phyloP scores from a whole-genome alignment of 495 filamentous ascomycete genomes.

The Gamarada debralockiae region DNA sequence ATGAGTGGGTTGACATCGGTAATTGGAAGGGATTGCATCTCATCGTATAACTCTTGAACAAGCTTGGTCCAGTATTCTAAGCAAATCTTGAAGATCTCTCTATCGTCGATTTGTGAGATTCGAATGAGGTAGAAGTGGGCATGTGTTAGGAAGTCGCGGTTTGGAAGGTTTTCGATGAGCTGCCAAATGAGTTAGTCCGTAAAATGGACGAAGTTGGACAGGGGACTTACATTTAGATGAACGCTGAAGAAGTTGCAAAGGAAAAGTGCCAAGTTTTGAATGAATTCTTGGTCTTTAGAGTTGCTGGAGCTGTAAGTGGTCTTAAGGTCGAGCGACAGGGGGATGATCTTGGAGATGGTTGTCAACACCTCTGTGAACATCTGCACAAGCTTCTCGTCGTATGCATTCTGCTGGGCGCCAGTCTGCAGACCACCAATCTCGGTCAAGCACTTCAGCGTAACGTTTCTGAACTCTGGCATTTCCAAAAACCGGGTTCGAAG shows the following conservation, averaged over 20 bases:
- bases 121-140: slow-evolving; percentile 97
- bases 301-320: slow-evolving; percentile 86
- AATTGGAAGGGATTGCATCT: slow-evolving; percentile 93
- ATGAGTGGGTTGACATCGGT: slow-evolving; percentile 87
- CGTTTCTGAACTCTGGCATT: slow-evolving; percentile 88
- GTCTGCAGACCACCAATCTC: slow-evolving; percentile 94
- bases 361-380: slow-evolving; percentile 97
- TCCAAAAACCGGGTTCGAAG: slow-evolving; percentile 86
- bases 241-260: slow-evolving; percentile 92
- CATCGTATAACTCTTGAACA: slow-evolving; percentile 97
- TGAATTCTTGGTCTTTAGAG: slow-evolving; percentile 92
- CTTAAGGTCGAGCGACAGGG: slow-evolving; percentile 83
- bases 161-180: slow-evolving; percentile 94
- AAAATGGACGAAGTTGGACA: background rate
- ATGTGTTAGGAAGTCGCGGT: slow-evolving; percentile 89
- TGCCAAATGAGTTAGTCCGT: slow-evolving; percentile 37
- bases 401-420: slow-evolving; percentile 60
- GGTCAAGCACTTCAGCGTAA: slow-evolving; percentile 93
- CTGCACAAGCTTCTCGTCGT: slow-evolving; percentile 88
- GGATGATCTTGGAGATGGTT: slow-evolving; percentile 85
- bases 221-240: slow-evolving; percentile 71
- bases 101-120: slow-evolving; percentile 96
- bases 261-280: slow-evolving; percentile 94
- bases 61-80: slow-evolving; percentile 99
- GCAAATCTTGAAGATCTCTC: slow-evolving; percentile 99